Percentiles rank a stretch among this genome's conserved stretches.
Conservation (phyloP, 495 filamentous ascomycete species). For the Podospora sp. region DNA sequence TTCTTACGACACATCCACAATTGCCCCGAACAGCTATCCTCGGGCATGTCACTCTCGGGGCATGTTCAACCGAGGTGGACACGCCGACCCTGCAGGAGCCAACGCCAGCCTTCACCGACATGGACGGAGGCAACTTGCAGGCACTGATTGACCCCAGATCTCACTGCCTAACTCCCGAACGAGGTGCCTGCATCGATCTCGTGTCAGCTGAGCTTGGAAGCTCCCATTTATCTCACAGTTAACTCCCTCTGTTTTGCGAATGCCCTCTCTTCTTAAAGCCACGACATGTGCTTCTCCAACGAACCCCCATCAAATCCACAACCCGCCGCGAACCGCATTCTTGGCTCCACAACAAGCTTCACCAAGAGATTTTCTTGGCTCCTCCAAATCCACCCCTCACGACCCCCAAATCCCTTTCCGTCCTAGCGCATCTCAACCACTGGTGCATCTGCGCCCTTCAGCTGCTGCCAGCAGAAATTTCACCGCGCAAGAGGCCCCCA, state of each 20-base stretch:
- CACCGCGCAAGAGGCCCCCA: background rate
- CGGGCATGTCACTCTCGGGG: background rate
- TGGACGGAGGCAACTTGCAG: background rate
- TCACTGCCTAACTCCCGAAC: background rate
- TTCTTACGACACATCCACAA: background rate
- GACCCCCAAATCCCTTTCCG: background rate
- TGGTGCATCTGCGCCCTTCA: background rate
- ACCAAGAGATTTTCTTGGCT: background rate
- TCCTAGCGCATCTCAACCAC: background rate
- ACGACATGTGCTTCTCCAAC: no score
- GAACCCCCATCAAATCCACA: background rate
- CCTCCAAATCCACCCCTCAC: background rate
- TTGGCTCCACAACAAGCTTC: slow-evolving; percentile 10
- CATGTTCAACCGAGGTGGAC: background rate
- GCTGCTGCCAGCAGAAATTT: background rate
- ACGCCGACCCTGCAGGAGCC: background rate
- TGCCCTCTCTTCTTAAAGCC: background rate
- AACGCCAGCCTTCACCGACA: background rate
- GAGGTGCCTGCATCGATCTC: background rate
- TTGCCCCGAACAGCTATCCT: background rate
- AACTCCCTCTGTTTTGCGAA: background rate
- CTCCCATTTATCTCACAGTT: background rate
- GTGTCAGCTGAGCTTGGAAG: background rate
- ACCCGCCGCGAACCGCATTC: background rate
- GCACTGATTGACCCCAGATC: background rate